These are phyloP conservation scores for Alternaria novae-zelandiae DNA, from an alignment of 2,329 filamentous ascomycete genomes.

Conservation along the genomic window DNA sequence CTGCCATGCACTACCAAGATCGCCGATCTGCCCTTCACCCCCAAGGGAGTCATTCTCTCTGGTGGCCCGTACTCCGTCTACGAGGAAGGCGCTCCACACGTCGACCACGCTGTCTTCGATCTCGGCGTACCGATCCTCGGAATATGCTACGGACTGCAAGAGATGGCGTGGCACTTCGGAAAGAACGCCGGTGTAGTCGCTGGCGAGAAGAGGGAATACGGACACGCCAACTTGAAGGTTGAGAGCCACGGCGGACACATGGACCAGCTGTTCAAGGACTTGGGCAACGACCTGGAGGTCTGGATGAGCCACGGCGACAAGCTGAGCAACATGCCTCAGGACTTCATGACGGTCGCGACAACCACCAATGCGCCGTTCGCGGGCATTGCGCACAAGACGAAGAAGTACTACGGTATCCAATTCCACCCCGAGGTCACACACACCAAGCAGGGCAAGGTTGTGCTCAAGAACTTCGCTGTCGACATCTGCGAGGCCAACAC, in stretches of 20 bases:
- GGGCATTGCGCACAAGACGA: slow-evolving; percentile 73
- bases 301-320: slow-evolving; percentile 95
- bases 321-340: slow-evolving; percentile 73
- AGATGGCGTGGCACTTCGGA: slow-evolving; percentile 74
- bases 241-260: slow-evolving; percentile 65
- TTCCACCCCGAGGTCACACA: slow-evolving; percentile 88
- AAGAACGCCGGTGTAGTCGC: slow-evolving; percentile 67
- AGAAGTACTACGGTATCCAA: slow-evolving; percentile 81
- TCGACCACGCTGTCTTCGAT: slow-evolving; percentile 82
- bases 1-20: slow-evolving; percentile 86
- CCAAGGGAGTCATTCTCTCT: slow-evolving; percentile 81
- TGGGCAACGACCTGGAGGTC: slow-evolving; percentile 73
- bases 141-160: slow-evolving; percentile 72
- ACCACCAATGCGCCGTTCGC: slow-evolving; percentile 80
- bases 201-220: slow-evolving; percentile 73
- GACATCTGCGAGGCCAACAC: slow-evolving; percentile 77
- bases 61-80: slow-evolving; percentile 82
- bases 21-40: slow-evolving; percentile 76
- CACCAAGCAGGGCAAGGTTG: slow-evolving; percentile 70
- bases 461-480: slow-evolving; percentile 84
- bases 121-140: slow-evolving; percentile 67
- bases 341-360: slow-evolving; percentile 75
- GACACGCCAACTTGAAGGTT: slow-evolving; percentile 70
- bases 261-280: slow-evolving; percentile 77
- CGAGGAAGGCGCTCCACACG: slow-evolving; percentile 76